Conservation (phyloP, 345 rosid species). For the Firmiana major region DNA sequence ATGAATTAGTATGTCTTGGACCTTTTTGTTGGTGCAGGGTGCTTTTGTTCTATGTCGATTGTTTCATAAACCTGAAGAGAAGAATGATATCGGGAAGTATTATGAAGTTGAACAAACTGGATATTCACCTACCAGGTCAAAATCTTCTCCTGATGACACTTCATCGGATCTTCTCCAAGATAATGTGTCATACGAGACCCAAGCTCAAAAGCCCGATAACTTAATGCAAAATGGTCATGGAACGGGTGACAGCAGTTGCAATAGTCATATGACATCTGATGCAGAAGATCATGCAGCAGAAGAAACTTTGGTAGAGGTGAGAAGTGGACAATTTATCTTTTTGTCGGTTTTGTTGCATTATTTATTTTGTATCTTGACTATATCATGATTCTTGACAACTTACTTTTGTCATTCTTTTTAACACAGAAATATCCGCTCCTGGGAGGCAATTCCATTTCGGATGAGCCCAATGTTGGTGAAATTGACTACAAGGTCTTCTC, state of each 20-base stretch:
- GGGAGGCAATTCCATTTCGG: constrained; percentile 22
- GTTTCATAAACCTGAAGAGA: constrained; percentile 71
- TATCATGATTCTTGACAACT: constrained; percentile 1
- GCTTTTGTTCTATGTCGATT: constrained; percentile 81
- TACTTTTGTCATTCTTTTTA: constrained; percentile 9
- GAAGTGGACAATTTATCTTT: background rate
- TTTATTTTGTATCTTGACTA: background rate
- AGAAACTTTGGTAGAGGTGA: constrained; percentile 42
- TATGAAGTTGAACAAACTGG: constrained; percentile 50
- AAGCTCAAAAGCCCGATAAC: constrained; percentile 22
- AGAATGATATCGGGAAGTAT: constrained; percentile 32
- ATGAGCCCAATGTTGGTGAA: constrained; percentile 30
- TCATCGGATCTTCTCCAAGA: constrained; percentile 67
- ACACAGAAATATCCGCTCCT: constrained; percentile 34
- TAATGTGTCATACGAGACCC: constrained; percentile 30
- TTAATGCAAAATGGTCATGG: constrained; percentile 27
- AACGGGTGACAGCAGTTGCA: constrained; percentile 37
- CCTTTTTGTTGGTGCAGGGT: constrained; percentile 32
- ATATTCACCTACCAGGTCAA: constrained; percentile 47
- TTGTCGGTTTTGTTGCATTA: background rate
- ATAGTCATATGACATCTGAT: constrained; percentile 50
- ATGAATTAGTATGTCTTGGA: background rate
- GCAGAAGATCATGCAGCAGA: constrained; percentile 46
- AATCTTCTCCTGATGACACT: constrained; percentile 58
- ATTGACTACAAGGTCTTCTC: constrained; percentile 42